Evolutionary conservation across 495 filamentous ascomycete genomes (phyloP), one percentile per base, ranked within the genome.

Genomic region (Tuber calosporum): DNA sequence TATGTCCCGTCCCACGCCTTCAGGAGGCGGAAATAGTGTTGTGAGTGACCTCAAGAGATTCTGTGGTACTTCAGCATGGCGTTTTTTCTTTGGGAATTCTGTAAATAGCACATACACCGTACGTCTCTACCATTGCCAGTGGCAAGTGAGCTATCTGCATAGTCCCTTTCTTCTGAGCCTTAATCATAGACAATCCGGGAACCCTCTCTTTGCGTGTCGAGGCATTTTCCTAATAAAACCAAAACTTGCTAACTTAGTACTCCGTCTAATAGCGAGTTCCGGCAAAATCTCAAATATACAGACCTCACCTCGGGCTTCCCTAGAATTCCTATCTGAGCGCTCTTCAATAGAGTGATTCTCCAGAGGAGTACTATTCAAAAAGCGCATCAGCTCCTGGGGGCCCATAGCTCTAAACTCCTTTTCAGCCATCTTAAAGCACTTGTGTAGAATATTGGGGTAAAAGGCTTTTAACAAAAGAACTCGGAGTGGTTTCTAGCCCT

Each of bases 161-260:
- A 40, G 75, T 76, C n/a, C 75, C 75, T 66, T 76, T 77, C 39
- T 76, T 77, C 69, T 77, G 73, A 41, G 70, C 58, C 22, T 72
- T 77, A 71, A 77, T 71, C 17, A 38, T 53, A 38, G 58, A 30
- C 20, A 45, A n/a, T 8, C n/a, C 42, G 17, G 42, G 36, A 34
- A 70, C 42, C 26, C 36, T 67, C 62, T 20, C 62, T 62, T 34
- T 62, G 53, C 53, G 53, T 34, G 13, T 34, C 26, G 53, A 62
- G 13, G 26, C 30, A 62, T 34, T 62, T 62, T 19, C 53, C 53
- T 62, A 34, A 62, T 34, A 34, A 30, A 62, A 30, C 26, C 30
- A 34, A 62, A 34, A 34, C 13, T 62, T 62, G 26, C 53, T 4
- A 62, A 34, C 26, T 62, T 30, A 62, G 53, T 62, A 34, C 53